Evolutionary conservation across 768 basidiomycete species (phyloP), one percentile per base, ranked within the genome.

Genomic region (Ramaria sp.): DNA sequence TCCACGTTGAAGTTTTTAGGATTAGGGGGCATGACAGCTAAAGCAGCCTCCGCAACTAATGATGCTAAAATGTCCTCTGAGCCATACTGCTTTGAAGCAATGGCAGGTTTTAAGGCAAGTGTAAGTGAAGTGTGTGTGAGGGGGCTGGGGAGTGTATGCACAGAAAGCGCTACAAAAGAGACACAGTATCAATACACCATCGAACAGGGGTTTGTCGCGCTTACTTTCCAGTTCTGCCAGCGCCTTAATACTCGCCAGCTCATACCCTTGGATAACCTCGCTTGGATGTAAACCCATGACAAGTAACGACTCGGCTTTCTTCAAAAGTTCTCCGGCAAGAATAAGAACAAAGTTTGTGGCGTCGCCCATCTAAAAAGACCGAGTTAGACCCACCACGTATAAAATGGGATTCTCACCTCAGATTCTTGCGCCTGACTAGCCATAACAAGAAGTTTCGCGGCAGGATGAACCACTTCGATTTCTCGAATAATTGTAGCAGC

Each of bases 361-460:
- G 72, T 98, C 95, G 55, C 96, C 96, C 89, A 96, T 93, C 93
- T 91, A 65, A n/a, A 32, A 50, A 52, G 37, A 54, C 15, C 28
- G 34, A 39, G 16, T 16, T 52, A 48, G 34, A 39, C 30, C 25
- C 56, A 41, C 25, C 18, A 44, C 18, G 15, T 39, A n/a, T 22
- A 15, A 25, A 18, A 32, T 1, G 39, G 36, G 27, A 12, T 2
- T 16, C 47, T 58, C 56, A 91, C 93, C 79, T 98, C 95, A 0
- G 83, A 68, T 67, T 97, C 96, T 67, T 98, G 96, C 12, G 95
- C 89, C 64, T 97, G 93, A 25, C 88, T 90, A 25, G 93, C 91
- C 92, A 97, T 96, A 13, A 97, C 95, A n/a, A 98, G 72, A n/a
- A 99, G 74, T 66, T 98, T 99, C 30, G 94, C 96, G 5, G 95